Base-by-base conservation (phyloP, 2,329 filamentous ascomycete species). In the Pseudonectria buxi region DNA sequence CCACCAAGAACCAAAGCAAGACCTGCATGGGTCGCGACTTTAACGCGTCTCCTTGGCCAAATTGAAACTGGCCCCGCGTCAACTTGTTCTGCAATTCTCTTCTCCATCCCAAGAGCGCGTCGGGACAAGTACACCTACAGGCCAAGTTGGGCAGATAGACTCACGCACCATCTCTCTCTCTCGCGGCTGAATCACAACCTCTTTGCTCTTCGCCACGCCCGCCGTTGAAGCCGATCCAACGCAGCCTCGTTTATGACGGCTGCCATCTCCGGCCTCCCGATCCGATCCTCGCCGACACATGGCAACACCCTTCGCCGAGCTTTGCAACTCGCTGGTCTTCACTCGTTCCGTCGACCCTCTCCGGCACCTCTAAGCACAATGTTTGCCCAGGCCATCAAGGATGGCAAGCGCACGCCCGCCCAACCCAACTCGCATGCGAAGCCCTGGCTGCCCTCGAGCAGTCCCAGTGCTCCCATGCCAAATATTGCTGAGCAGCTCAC, bases 381-480 rank as follows among this genome's bases (percentile, higher is more conserved):
- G 62, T 49, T 64, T 14, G 57, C 50, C 30, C 57, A 56, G 45
- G 58, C 59, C 15, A 60, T 59, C 25, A 61, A 58, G 47, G 44
- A 46, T 7, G 65, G 58, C 44, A 53, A 64, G 57, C 62, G 65
- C 40, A 59, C 55, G 42, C 51, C 59, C 36, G 50, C 52, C 14
- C 54, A 56, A 9, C 59, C 59, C 33, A 45, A 52, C 7, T 46
- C 55, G 31, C 54, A 73, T 28, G 57, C 64, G 4, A 76, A 78
- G 54, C 65, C 73, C 38, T 59, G 74, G 12, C 75, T 79, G 44
- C 68, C 74, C 4, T 77, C 76, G 1, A 78, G 71, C 56, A 78
- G 69, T 46, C 70, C 72, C 10, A 59, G 55, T 28, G 53, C 62
- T 16, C 44, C 56, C 9, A 63, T 67, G 54, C 58, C 59, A 26